Evolutionary conservation across 2,329 filamentous ascomycete genomes (phyloP).

Genomic region (Chaetomium globosum): DNA sequence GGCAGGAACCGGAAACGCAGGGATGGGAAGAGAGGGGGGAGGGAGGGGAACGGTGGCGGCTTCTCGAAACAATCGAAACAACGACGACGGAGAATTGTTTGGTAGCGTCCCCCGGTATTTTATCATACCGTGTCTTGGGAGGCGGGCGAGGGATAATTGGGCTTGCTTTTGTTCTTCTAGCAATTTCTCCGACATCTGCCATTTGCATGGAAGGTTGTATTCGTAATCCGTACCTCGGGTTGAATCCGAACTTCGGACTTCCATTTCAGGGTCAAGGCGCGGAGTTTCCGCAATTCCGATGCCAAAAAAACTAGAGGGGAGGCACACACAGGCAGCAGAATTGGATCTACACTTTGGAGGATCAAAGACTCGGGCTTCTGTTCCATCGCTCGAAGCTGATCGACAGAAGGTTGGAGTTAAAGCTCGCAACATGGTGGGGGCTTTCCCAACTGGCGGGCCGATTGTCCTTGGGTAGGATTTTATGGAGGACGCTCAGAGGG

Average conservation of each 20-base stretch:
- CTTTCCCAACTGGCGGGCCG: neutral
- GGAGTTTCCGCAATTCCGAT: neutral
- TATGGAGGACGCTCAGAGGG: too few species aligned
- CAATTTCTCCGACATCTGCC: neutral
- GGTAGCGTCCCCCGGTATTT: constrained; percentile 1
- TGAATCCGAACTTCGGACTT: neutral
- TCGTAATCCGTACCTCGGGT: too few species aligned
- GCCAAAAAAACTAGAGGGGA: too few species aligned
- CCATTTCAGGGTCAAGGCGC: neutral
- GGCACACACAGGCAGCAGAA: neutral
- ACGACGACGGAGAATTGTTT: neutral
- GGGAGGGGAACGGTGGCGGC: too few species aligned
- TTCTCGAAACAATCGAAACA: constrained; percentile 17
- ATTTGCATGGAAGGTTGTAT: neutral
- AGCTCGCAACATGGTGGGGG: neutral
- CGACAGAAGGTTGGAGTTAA: neutral
- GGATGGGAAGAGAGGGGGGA: neutral
- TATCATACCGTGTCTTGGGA: neutral
- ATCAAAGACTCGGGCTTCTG: neutral
- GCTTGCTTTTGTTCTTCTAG: neutral
- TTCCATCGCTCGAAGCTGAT: constrained; percentile 7
- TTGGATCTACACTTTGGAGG: neutral
- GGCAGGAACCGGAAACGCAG: constrained; percentile 5
- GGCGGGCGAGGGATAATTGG: neutral
- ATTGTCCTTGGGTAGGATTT: neutral